These are phyloP conservation scores for Blastobotrys attinorum DNA, from an alignment of 805 yeast genomes.

Conservation along the genomic window DNA sequence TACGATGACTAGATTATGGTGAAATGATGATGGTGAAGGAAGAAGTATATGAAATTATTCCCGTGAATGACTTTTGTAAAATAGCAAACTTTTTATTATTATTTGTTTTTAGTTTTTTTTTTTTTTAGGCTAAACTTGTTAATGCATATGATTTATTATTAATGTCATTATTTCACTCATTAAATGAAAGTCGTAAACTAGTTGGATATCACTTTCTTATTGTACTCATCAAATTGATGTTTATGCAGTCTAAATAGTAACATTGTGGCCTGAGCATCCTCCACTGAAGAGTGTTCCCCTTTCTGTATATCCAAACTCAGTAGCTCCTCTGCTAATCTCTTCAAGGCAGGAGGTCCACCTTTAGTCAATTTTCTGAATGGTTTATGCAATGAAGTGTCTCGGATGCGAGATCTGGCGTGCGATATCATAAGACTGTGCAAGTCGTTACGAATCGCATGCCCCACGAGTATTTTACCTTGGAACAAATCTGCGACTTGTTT, in stretches of 20 bases:
- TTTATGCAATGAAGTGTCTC: slow-evolving; percentile 66
- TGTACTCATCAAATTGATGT: slow-evolving; percentile 17
- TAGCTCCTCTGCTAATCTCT: slow-evolving; percentile 51
- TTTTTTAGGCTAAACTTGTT: too few species aligned
- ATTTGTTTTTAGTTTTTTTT: not conserved
- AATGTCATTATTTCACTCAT: not conserved
- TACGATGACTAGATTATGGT: not conserved
- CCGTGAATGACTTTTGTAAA: too few species aligned
- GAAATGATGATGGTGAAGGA: too few species aligned
- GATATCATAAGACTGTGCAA: slow-evolving; percentile 56
- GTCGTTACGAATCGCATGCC: slow-evolving; percentile 82
- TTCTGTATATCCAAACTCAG: slow-evolving; percentile 57
- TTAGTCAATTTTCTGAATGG: slow-evolving; percentile 52
- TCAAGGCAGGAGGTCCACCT: slow-evolving; percentile 71
- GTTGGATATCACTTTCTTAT: not conserved
- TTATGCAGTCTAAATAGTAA: slow-evolving; percentile 57
- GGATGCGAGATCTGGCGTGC: slow-evolving; percentile 53
- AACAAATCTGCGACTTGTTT: slow-evolving; percentile 44
- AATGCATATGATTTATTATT: not conserved
- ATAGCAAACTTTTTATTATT: not conserved
- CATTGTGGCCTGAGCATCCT: slow-evolving; percentile 88
- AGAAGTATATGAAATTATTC: too few species aligned
- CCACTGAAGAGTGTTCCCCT: slow-evolving; percentile 78
- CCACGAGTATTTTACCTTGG: slow-evolving; percentile 47
- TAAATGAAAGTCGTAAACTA: not conserved